Conservation (phyloP, 768 basidiomycete genomes). For the Kwoniella dendrophila region DNA sequence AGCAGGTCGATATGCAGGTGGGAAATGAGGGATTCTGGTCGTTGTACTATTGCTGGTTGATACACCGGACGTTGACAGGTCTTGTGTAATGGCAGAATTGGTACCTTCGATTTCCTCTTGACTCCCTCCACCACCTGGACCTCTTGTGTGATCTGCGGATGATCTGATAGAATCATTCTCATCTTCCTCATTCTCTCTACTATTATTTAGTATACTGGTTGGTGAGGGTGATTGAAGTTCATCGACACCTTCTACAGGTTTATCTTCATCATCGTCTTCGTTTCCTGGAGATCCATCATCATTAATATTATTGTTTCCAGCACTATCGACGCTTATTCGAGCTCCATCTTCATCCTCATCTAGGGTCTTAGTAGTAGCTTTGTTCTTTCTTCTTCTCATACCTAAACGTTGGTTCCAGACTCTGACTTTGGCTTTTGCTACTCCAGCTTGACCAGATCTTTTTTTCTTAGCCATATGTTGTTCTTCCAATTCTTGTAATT, state of each 20-base stretch:
- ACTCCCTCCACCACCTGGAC: neutral
- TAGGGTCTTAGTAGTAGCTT: conserved; percentile 13
- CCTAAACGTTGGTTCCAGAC: conserved; percentile 33
- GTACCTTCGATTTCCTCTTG: too few relatives aligned
- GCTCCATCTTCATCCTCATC: conserved; percentile 10
- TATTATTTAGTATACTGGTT: conserved; percentile 5
- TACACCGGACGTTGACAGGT: neutral
- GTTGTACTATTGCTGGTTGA: too few relatives aligned
- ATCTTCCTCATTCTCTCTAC: neutral
- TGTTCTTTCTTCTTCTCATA: conserved; percentile 19
- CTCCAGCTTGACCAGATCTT: conserved; percentile 21
- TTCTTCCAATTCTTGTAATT: conserved; percentile 38
- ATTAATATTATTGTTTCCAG: neutral
- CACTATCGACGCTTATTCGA: neutral
- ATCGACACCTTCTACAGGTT: conserved; percentile 21
- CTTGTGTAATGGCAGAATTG: neutral
- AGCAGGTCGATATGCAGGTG: conserved; percentile 50
- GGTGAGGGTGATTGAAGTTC: neutral
- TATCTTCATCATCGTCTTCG: conserved; percentile 24
- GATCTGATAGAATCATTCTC: neutral
- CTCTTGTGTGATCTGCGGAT: neutral
- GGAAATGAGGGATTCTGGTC: conserved; percentile 33
- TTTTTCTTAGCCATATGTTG: conserved; percentile 34
- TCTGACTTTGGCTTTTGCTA: conserved; percentile 39
- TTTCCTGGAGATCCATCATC: conserved; percentile 10